A percentile compares a stretch with the other conserved stretches of the same genome.
Evolutionary conservation across 73 alveolate species (phyloP).

Genomic region (Breviolum minutum): DNA sequence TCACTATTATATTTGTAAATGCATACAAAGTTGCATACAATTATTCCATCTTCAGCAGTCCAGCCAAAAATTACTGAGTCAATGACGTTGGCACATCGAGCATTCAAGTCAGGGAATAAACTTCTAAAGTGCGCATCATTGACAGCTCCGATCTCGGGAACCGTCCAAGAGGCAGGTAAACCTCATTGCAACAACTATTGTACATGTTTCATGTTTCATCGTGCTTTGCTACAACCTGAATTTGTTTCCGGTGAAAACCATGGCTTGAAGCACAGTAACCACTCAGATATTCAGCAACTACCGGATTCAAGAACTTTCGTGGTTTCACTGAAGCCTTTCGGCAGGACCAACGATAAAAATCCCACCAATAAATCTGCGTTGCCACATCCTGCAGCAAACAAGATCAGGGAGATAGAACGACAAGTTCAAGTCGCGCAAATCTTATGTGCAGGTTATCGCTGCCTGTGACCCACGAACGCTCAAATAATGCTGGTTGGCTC

Average conservation of each 20-base stretch:
- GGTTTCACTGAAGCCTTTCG: background rate
- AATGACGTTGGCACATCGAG: too few relatives aligned
- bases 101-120: background rate
- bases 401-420: background rate
- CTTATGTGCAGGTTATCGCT: background rate
- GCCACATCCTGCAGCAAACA: background rate
- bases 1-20: background rate
- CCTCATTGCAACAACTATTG: background rate
- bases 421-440: background rate
- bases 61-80: too few relatives aligned
- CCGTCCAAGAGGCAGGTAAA: background rate
- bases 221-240: background rate
- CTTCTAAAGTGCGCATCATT: background rate
- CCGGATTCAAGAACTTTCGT: background rate
- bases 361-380: conserved; percentile 8
- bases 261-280: background rate
- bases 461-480: background rate
- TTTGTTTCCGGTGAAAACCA: background rate
- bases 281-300: background rate
- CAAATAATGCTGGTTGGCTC: background rate
- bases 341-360: background rate
- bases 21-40: background rate
- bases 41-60: too few relatives aligned
- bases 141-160: background rate
- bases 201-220: background rate